phyloP scores from a whole-genome alignment of 768 basidiomycete species.

The Kwoniella europaea region DNA sequence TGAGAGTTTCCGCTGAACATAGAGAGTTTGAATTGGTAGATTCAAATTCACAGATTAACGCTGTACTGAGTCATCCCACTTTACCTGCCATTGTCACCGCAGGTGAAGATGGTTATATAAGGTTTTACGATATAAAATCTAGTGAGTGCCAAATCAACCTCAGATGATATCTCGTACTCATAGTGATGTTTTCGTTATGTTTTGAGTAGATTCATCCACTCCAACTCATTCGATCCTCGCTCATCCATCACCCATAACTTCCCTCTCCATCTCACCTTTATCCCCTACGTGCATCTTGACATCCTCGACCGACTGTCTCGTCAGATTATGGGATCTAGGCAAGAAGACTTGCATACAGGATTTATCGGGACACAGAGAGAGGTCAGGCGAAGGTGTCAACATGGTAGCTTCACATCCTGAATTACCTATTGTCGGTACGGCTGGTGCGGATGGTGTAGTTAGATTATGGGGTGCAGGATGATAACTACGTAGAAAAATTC shows the following conservation, averaged over 20 bases:
- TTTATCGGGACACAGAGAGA: constrained; percentile 80
- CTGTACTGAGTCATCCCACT: constrained; percentile 72
- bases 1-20: no score
- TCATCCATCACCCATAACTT: constrained; percentile 90
- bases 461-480: constrained; percentile 66
- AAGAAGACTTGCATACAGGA: constrained; percentile 83
- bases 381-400: constrained; percentile 86
- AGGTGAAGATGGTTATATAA: constrained; percentile 91
- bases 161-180: no score
- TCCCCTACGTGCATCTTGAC: constrained; percentile 86
- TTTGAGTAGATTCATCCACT: constrained; percentile 64
- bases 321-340: constrained; percentile 87
- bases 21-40: background rate
- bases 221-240: constrained; percentile 88
- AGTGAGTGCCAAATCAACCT: constrained; percentile 62
- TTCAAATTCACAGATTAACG: constrained; percentile 39
- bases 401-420: constrained; percentile 83
- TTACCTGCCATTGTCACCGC: constrained; percentile 85
- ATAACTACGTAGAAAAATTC: background rate
- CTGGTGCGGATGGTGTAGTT: constrained; percentile 93
- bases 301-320: constrained; percentile 88
- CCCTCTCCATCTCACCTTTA: constrained; percentile 77
- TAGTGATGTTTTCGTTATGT: background rate
- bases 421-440: constrained; percentile 85
- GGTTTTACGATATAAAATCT: constrained; percentile 81